phyloP scores from a whole-genome alignment of 2,329 filamentous ascomycete genomes.

The Pseudomassariella vexata region DNA sequence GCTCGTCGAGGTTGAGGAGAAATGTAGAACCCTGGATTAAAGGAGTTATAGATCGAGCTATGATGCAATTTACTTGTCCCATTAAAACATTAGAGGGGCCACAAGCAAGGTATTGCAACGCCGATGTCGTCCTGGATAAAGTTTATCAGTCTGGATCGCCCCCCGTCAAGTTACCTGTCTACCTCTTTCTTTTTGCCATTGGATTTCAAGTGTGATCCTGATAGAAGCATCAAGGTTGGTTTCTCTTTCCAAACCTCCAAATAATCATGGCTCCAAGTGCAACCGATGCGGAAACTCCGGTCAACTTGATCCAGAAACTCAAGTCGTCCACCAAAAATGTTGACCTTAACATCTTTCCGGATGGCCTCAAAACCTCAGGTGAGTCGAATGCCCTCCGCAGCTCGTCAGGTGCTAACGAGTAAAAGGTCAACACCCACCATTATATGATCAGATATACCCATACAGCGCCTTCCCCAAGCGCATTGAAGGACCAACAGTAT shows the following conservation, averaged over 20 bases:
- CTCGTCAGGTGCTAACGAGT: constrained; percentile 16
- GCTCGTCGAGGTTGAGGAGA: constrained; percentile 3
- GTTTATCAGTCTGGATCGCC: not conserved
- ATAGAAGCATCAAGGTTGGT: too few relatives aligned
- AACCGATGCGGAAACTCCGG: constrained; percentile 1
- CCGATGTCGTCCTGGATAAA: not conserved
- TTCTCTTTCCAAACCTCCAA: constrained; percentile 1
- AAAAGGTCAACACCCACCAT: constrained; percentile 61
- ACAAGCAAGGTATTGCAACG: too few relatives aligned
- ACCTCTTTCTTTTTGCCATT: too few relatives aligned
- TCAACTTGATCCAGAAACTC: constrained; percentile 4
- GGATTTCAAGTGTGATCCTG: too few relatives aligned
- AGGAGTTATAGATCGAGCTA: constrained; percentile 1
- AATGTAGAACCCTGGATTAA: not conserved
- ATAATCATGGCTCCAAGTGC: constrained; percentile 7
- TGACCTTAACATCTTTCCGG: constrained; percentile 3
- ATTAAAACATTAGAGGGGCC: too few relatives aligned
- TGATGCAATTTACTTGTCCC: too few relatives aligned
- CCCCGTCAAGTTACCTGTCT: not conserved
- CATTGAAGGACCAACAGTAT: constrained; percentile 62
- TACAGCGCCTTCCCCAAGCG: constrained; percentile 61
- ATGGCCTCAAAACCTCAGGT: constrained; percentile 7
- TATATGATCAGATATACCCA: constrained; percentile 54
- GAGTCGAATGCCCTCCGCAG: not conserved
- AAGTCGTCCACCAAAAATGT: constrained; percentile 2